A percentile compares a stretch with the other conserved stretches of the same genome.
These are phyloP conservation scores for Wallacemonas collosoma DNA, from an alignment of 208 protist species.

Conservation along the genomic window DNA sequence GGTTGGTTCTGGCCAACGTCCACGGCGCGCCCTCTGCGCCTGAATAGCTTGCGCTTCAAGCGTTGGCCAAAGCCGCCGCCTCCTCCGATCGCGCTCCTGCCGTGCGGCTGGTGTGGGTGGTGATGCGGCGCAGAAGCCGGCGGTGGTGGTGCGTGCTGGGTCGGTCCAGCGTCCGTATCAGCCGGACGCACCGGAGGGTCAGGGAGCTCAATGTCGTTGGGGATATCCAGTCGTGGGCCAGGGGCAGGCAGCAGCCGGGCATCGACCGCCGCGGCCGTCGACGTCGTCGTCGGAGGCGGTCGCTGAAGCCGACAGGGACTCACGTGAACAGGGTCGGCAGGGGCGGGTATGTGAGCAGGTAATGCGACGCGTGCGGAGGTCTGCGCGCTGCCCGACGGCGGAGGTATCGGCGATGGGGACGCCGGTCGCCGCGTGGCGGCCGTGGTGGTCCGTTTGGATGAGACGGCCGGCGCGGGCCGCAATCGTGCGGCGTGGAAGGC, in stretches of 20 bases:
- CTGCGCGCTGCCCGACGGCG: not conserved
- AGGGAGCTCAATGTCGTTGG: slow-evolving; percentile 7
- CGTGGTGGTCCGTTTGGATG: not conserved
- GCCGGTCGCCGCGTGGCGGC: not conserved
- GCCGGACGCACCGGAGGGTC: not conserved
- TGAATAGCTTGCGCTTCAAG: slow-evolving; percentile 4
- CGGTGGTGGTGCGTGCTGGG: not conserved
- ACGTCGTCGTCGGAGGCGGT: not conserved
- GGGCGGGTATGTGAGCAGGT: not conserved
- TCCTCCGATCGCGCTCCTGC: not conserved
- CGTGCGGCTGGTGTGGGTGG: not conserved
- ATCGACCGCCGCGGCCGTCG: not conserved
- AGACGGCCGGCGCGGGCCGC: slow-evolving; percentile 3
- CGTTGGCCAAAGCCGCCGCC: not conserved
- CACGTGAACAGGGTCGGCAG: not conserved
- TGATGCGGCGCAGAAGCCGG: not conserved
- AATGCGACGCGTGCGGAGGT: not conserved
- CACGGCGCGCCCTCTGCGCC: not conserved
- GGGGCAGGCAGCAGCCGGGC: not conserved
- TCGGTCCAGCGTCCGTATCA: too few relatives aligned
- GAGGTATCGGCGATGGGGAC: not conserved
- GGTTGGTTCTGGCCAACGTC: not conserved
- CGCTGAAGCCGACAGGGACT: not conserved
- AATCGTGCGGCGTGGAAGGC: slow-evolving; percentile 9
- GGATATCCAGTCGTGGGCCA: not conserved